phyloP scores from a whole-genome alignment of 768 basidiomycete genomes.

The Mycena pura region DNA sequence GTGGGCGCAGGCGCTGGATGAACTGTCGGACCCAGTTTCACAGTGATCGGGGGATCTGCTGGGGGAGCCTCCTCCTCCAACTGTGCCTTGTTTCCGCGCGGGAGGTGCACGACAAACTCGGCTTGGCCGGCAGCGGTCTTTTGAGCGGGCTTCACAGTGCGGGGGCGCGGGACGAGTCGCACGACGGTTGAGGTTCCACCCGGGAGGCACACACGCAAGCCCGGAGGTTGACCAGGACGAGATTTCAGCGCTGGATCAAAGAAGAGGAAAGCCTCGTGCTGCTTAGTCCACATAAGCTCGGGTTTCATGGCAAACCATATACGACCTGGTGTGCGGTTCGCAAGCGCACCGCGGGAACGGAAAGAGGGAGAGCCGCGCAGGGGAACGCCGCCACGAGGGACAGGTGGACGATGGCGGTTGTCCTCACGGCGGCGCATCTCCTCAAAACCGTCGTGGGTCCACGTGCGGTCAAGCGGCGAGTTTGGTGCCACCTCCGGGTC shows the following conservation, averaged over 20 bases:
- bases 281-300: constrained; percentile 84
- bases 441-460: constrained; percentile 90
- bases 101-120: constrained; percentile 21
- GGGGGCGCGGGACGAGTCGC: constrained; percentile 38
- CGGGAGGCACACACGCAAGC: constrained; percentile 69
- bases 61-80: constrained; percentile 10
- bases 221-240: constrained; percentile 59
- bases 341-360: constrained; percentile 38
- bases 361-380: constrained; percentile 26
- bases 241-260: constrained; percentile 65
- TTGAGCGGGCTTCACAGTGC: constrained; percentile 28
- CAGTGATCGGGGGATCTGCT: too few species aligned
- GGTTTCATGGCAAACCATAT: constrained; percentile 80
- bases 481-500: constrained; percentile 39
- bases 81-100: constrained; percentile 14
- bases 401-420: constrained; percentile 43
- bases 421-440: constrained; percentile 84
- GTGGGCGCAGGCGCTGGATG: not conserved
- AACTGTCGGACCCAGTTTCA: too few species aligned
- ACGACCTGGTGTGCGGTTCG: constrained; percentile 46
- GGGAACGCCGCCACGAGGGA: constrained; percentile 48
- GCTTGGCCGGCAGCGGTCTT: constrained; percentile 12
- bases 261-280: constrained; percentile 77
- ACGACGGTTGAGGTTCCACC: constrained; percentile 52
- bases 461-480: constrained; percentile 70